Base-by-base conservation (phyloP, 2,329 filamentous ascomycete species). In the Cercospora citrullina region DNA sequence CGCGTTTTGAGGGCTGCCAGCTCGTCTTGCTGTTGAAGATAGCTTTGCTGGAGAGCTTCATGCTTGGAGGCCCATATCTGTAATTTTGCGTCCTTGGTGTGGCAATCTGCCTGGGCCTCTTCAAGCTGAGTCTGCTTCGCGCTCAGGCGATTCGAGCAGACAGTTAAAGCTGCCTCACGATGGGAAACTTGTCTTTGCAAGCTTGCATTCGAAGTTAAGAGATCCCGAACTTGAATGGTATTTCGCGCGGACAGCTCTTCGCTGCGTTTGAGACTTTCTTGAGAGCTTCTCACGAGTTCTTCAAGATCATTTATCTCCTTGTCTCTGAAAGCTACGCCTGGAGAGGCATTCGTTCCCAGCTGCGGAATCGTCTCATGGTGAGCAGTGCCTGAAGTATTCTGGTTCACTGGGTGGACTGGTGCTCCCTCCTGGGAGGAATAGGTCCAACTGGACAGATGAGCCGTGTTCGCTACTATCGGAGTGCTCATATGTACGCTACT, bases 251-350 rank as follows among this genome's bases (percentile, higher is more conserved):
- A 31, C 6, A 66, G 26, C 18, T 68, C 66, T 45, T 72, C 71
- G 45, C 64, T 69, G 31, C 66, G 48, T 33, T 60, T 62, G 12
- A 71, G 64, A 39, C 60, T 67, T 12, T 69, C 68, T 33, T 72
- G 67, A 16, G 68, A 58, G 23, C 30, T 60, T 33, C 68, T 62
- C 59, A 72, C 68, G 23, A 70, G 67, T 28, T 73, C 71, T 65
- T 73, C 70, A 7, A 73, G 67, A 42, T 65, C 65, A 48, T 68
- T 65, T 36, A 76, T 75, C 60, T 76, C 75, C 18, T 69, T 68
- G 62, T 76, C 73, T 58, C 75, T 64, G 51, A 75, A 76, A 16
- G 71, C 74, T 9, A 75, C 71, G 18, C 74, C 69, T 66, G 70
- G 70, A 9, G 63, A 33, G 28, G 63, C 64, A 8, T 28, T 23